A percentile compares a stretch with the other conserved stretches of the same genome.
Conservation (phyloP, 495 filamentous ascomycete species). For the Aspergillus haitiensis region DNA sequence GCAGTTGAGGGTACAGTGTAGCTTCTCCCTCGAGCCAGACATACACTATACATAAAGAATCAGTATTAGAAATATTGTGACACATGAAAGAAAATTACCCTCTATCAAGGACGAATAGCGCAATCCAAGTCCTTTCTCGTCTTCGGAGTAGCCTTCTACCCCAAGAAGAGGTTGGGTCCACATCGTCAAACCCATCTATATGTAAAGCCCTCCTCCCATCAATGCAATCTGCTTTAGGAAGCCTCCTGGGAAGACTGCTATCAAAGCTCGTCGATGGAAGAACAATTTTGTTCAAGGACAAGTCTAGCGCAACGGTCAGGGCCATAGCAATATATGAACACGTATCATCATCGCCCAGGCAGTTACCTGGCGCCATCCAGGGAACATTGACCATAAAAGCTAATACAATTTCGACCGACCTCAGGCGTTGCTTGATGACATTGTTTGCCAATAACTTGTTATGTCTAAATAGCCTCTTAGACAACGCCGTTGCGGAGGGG, state of each 20-base stretch:
- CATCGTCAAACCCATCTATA: constrained; percentile 65
- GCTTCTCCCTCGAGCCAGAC: constrained; percentile 65
- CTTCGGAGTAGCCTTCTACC: constrained; percentile 61
- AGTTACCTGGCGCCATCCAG: constrained; percentile 69
- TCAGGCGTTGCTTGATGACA: constrained; percentile 57
- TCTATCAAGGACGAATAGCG: constrained; percentile 70
- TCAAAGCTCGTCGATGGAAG: constrained; percentile 54
- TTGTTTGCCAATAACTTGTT: constrained; percentile 62
- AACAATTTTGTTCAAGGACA: constrained; percentile 68
- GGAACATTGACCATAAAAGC: constrained; percentile 78
- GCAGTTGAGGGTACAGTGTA: constrained; percentile 66
- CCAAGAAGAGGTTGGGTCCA: constrained; percentile 59
- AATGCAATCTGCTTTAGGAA: constrained; percentile 64
- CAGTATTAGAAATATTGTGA: constrained; percentile 15
- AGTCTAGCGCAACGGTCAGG: constrained; percentile 64
- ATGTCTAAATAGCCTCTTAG: constrained; percentile 61
- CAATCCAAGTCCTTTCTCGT: constrained; percentile 68
- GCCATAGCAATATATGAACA: constrained; percentile 70
- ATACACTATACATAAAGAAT: constrained; percentile 49
- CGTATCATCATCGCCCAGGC: constrained; percentile 69
- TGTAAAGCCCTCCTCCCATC: constrained; percentile 61
- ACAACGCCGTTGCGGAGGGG: constrained; percentile 59
- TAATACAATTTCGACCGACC: constrained; percentile 70
- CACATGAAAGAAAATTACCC: constrained; percentile 44
- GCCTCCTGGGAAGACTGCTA: constrained; percentile 45